A percentile compares a stretch with the other conserved stretches of the same genome.
Evolutionary conservation across 441 rosid genomes (phyloP).

Genomic region (Euphorbia celastroides): DNA sequence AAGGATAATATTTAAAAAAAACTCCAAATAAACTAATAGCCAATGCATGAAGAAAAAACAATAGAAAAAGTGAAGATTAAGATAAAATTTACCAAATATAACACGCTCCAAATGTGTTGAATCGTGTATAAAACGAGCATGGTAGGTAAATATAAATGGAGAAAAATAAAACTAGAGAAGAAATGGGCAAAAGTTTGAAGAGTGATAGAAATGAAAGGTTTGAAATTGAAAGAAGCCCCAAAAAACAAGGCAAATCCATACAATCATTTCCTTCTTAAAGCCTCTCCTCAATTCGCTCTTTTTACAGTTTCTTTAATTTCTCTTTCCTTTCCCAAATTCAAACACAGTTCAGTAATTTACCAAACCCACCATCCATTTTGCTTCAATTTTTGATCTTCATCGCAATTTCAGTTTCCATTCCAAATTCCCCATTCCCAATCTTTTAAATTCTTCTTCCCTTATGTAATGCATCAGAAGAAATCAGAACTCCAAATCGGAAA

Average conservation of each 20-base stretch:
- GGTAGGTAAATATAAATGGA: too few relatives aligned
- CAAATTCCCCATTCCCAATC: too few relatives aligned
- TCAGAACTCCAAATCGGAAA: slow-evolving; percentile 97
- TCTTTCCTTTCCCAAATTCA: background rate
- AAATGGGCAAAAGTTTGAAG: too few relatives aligned
- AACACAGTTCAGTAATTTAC: background rate
- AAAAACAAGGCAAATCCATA: slow-evolving; percentile 13
- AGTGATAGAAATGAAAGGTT: background rate
- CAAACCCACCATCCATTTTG: background rate
- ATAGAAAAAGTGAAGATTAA: too few relatives aligned
- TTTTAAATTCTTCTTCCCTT: slow-evolving; percentile 17
- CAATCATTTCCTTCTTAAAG: background rate
- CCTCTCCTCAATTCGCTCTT: slow-evolving; percentile 3
- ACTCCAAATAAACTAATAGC: too few relatives aligned
- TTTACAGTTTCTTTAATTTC: background rate
- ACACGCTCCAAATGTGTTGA: too few relatives aligned
- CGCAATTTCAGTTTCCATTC: background rate
- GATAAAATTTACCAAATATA: too few relatives aligned
- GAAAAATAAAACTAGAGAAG: background rate
- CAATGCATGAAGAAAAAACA: too few relatives aligned
- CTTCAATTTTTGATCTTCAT: too few relatives aligned
- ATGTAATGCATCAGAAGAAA: slow-evolving; percentile 98
- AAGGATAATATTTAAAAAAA: too few relatives aligned
- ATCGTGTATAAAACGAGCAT: too few relatives aligned
- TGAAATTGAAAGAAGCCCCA: slow-evolving; percentile 3